These are phyloP conservation scores for Allium fistulosum DNA, from an alignment of 106 monocot species.

Conservation along the genomic window DNA sequence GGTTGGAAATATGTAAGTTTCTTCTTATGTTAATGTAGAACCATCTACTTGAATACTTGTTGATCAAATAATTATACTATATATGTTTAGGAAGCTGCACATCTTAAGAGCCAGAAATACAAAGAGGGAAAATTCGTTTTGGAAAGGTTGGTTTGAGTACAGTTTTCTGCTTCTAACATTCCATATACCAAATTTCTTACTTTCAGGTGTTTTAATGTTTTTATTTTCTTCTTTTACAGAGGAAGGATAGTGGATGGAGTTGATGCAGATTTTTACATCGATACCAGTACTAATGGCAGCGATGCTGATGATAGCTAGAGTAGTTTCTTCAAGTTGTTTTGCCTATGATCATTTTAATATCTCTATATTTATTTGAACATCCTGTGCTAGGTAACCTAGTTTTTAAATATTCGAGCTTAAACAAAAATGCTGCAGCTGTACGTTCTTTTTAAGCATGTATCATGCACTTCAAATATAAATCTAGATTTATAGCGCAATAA, in stretches of 20 bases:
- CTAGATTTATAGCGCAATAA: no score
- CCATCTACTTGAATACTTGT: not conserved
- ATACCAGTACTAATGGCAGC: conserved; percentile 19
- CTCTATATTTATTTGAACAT: no score
- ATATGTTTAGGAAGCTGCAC: conserved; percentile 21
- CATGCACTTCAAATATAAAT: no score
- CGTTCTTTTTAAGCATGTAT: no score
- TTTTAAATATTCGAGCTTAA: no score
- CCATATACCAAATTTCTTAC: not conserved
- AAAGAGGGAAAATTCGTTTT: conserved; percentile 49
- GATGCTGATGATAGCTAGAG: conserved; percentile 27
- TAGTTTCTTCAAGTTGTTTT: no score
- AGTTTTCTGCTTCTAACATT: not conserved
- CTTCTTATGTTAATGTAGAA: not conserved
- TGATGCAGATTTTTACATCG: conserved; percentile 22
- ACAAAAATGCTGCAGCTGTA: no score
- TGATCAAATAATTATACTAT: no score
- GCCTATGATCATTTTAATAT: no score
- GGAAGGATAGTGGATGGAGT: conserved; percentile 26
- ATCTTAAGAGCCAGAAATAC: conserved; percentile 36
- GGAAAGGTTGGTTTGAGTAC: conserved; percentile 27
- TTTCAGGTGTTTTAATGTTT: not conserved
- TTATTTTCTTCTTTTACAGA: conserved; percentile 13
- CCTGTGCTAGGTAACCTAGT: no score
- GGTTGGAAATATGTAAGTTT: conserved; percentile 55